Evolutionary conservation across 2,329 filamentous ascomycete genomes (phyloP), one percentile per base, ranked within the genome.

Genomic region (Pyrenochaeta sp.): DNA sequence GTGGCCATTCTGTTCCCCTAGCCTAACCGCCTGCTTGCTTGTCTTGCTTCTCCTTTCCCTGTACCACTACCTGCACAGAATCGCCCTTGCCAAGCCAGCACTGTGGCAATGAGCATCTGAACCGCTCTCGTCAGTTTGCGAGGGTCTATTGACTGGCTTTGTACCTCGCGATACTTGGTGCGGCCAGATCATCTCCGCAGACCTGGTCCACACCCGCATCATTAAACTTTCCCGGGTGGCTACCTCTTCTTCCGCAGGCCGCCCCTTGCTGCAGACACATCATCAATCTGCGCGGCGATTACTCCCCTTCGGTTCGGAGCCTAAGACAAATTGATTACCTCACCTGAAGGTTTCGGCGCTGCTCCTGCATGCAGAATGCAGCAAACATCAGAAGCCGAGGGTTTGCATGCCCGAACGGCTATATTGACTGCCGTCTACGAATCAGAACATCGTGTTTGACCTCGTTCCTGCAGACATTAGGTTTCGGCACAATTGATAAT

Each of bases 21-120:
- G 54, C 60, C 61, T 65, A 67, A 63, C 60, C 64, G 64, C 62
- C 55, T 60, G 50, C 53, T 19, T 19, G 19, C 19, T 19, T 58
- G 62, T 62, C 59, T 52, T 59, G 49, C 55, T 37, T 66, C 55
- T 56, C 56, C 56, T 62, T 56, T 62, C 53, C 39, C 36, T 42
- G 58, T 56, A 40, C 54, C 42, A 59, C 61, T 36, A 30, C 49
- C 32, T 42, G 28, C 34, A 25, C 50, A 49, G 39, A 43, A 50
- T 46, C 52, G 32, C 49, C 46, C 47, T 42, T 47, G 19, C 53
- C 25, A 48, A 43, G 48, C 28, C 39, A 9, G 45, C 32, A 43
- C 34, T 25, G 49, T 34, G 45, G 46, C 54, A 27, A 40, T 19
- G 30, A 28, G 22, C 22, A 40, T 45, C 50, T 36, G 46, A 40